phyloP scores from a whole-genome alignment of 768 basidiomycete genomes.

The Gymnopilus dilepis region DNA sequence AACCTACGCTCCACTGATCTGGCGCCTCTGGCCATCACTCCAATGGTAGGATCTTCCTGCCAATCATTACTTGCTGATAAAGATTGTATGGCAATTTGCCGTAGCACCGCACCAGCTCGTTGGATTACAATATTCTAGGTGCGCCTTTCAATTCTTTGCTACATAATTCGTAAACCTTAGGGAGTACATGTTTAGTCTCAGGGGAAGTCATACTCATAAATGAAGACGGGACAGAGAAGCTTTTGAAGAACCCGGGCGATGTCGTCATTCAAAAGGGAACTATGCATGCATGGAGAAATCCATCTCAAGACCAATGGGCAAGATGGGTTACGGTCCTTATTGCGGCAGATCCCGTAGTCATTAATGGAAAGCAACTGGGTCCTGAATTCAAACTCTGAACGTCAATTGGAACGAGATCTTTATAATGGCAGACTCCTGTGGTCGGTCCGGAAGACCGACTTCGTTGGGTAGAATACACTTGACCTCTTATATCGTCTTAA shows the following conservation, averaged over 20 bases:
- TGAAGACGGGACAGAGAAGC: slow-evolving; percentile 60
- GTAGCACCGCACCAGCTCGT: slow-evolving; percentile 56
- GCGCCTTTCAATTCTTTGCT: slow-evolving; percentile 19
- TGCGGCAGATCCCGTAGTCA: slow-evolving; percentile 57
- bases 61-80: neutral
- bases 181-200: slow-evolving; percentile 41
- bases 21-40: slow-evolving; percentile 52
- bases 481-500: neutral
- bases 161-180: slow-evolving; percentile 1
- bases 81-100: slow-evolving; percentile 4
- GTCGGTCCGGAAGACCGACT: slow-evolving; percentile 5
- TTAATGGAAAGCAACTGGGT: slow-evolving; percentile 46
- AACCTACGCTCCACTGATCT: slow-evolving; percentile 59
- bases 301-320: slow-evolving; percentile 48
- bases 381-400: slow-evolving; percentile 32
- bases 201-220: slow-evolving; percentile 61
- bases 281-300: slow-evolving; percentile 68
- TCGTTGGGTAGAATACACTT: slow-evolving; percentile 9
- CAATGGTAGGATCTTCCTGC: slow-evolving; percentile 46
- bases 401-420: neutral
- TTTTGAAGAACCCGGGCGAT: slow-evolving; percentile 60
- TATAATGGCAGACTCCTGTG: neutral
- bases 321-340: slow-evolving; percentile 59
- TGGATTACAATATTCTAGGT: slow-evolving; percentile 69
- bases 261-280: slow-evolving; percentile 62